Evolutionary conservation across 257 asterid species (phyloP), one percentile per base, ranked within the genome.

Genomic region (Gentiana straminea): DNA sequence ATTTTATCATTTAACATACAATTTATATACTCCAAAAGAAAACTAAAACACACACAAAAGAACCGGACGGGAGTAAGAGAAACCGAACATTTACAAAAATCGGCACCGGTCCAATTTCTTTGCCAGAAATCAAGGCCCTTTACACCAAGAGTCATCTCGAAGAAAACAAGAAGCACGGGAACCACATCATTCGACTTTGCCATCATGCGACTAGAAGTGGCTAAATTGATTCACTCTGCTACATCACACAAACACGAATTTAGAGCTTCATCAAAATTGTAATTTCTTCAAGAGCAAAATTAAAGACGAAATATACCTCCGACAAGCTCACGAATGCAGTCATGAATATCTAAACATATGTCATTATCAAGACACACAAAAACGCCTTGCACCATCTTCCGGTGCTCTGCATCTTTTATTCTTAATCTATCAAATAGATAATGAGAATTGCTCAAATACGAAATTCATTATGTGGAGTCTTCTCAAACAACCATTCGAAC

Each of bases 381-480:
- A 57, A 81, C 77, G 34, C 77, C 89, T 68, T 89, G 94, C 80
- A 89, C 70, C 60, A 76, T 89, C 76, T 85, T 91, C 64, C 95
- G 79, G 51, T 95, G 91, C 68, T 83, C 95, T 37, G 97, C 97
- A 81, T 89, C 97, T 62, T 95, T 94, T 55, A 94, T 86, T 59
- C 73, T 82, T 63, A 55, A 77, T 87, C 80, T 79, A 51, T 86
- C 73, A 73, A 85, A 60, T 34, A 82, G 48, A 71, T 85, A 85
- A 64, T 85, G 94, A 45, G 95, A 94, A 59, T 66, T 75, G 35
- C 88, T 66, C 38, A 89, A 92, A 67, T 75, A 89, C 15, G 89
- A 86, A 49, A 85, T 89, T 13, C 68, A 94, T 82, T 89, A 95
- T 9, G 94, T 4, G 97, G 97, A 54, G 79, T 81, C 71, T 89